phyloP scores from a whole-genome alignment of 306 rosid genomes.

The Notholithocarpus densiflorus region DNA sequence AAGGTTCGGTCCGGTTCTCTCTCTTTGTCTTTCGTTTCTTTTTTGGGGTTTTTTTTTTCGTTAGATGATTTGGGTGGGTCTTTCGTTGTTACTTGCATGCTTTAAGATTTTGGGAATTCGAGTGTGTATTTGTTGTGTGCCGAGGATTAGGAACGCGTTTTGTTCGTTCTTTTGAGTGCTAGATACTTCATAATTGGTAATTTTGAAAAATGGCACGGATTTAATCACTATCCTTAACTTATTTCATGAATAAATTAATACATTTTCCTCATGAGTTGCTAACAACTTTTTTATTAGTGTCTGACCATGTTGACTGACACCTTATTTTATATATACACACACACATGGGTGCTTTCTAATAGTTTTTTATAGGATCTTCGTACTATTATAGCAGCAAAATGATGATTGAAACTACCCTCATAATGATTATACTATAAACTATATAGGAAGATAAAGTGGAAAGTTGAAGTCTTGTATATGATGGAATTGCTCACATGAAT shows the following conservation, averaged over 20 bases:
- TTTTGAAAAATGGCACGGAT: neutral
- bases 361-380: neutral
- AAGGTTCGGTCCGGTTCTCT: slow-evolving; percentile 14
- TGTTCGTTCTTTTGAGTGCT: no score
- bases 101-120: neutral
- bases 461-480: neutral
- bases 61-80: neutral
- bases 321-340: neutral
- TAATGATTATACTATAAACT: neutral
- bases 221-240: neutral
- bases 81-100: neutral
- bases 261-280: neutral
- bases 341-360: neutral
- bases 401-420: neutral
- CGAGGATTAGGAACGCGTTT: neutral
- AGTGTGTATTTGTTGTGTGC: neutral
- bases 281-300: neutral
- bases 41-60: neutral
- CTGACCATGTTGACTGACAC: neutral
- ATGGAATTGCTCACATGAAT: neutral
- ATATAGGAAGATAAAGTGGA: neutral
- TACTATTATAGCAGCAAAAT: neutral
- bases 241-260: neutral
- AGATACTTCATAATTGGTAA: no score
- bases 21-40: neutral